phyloP scores from a whole-genome alignment of 805 yeast genomes.

The Saturnispora silvae region DNA sequence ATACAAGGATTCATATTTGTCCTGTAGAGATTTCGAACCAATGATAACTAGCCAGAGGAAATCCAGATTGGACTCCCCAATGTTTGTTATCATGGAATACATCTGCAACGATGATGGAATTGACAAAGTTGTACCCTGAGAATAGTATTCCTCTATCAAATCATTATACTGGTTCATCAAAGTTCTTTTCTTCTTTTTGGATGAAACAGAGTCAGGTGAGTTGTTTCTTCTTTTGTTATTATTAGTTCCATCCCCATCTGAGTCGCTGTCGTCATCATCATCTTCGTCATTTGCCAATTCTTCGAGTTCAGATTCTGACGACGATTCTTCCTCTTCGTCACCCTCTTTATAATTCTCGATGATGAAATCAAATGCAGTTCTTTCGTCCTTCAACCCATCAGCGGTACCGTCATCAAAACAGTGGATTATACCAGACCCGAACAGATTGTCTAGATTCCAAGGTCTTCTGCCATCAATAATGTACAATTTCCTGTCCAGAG shows the following conservation, averaged over 20 bases:
- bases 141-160: conserved; percentile 63
- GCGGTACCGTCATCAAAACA: conserved; percentile 89
- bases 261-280: conserved; percentile 25
- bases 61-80: conserved; percentile 70
- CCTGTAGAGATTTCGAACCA: conserved; percentile 77
- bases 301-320: conserved; percentile 24
- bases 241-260: conserved; percentile 19
- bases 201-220: conserved; percentile 7
- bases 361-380: conserved; percentile 49
- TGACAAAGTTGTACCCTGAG: conserved; percentile 68
- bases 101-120: conserved; percentile 71
- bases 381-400: conserved; percentile 43
- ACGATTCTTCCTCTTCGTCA: conserved; percentile 29
- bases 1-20: conserved; percentile 65
- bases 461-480: conserved; percentile 91
- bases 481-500: conserved; percentile 51
- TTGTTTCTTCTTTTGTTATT: conserved; percentile 7
- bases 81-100: conserved; percentile 66
- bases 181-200: conserved; percentile 29
- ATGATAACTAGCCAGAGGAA: conserved; percentile 78
- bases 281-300: too few relatives aligned
- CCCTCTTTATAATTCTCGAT: conserved; percentile 31
- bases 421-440: conserved; percentile 65
- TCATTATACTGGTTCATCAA: conserved; percentile 39
- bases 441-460: conserved; percentile 89